Evolutionary conservation across 106 monocot species (phyloP).

Genomic region (Platanthera guangdongensis): DNA sequence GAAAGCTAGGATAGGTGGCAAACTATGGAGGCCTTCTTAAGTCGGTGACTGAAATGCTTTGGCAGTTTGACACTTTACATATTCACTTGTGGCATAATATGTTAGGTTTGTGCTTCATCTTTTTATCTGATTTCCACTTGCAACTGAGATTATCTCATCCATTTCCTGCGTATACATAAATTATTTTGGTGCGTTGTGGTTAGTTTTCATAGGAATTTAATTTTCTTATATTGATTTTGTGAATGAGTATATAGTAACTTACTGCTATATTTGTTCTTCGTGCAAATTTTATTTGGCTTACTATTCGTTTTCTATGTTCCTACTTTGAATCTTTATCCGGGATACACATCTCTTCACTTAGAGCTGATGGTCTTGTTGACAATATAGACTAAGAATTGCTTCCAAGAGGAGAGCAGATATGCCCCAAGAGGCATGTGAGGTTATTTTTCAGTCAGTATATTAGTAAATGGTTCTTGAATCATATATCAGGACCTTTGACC

Average conservation of each 20-base stretch:
- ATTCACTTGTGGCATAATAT: constrained; percentile 53
- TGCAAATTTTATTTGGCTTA: constrained; percentile 82
- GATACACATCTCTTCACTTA: constrained; percentile 44
- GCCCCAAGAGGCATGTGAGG: constrained; percentile 74
- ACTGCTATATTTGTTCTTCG: constrained; percentile 3
- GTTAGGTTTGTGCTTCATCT: constrained; percentile 44
- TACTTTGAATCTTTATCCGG: constrained; percentile 69
- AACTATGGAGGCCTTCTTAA: too few species aligned
- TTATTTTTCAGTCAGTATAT: constrained; percentile 71
- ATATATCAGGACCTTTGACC: not conserved
- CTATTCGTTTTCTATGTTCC: constrained; percentile 64
- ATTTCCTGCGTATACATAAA: not conserved
- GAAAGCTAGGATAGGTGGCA: too few species aligned
- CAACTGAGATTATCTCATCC: not conserved
- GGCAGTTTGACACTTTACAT: constrained; percentile 67
- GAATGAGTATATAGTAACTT: constrained; percentile 1
- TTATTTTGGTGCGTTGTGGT: not conserved
- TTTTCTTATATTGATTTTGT: constrained; percentile 4
- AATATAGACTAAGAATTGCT: constrained; percentile 64
- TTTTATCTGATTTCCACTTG: not conserved
- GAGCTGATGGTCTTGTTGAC: constrained; percentile 33
- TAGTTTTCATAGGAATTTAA: not conserved
- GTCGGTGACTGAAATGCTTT: not conserved
- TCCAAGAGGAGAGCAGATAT: constrained; percentile 67
- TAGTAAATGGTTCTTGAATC: not conserved